Conservation (phyloP, 306 rosid genomes). For the Cucumis sativus region Cucumber_9930_V3 NC_026660.2:29721001-29721500, state of each 20-base stretch:
- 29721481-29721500: no score
- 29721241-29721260: no score
- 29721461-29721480: no score
- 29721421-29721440: not conserved
- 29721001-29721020: not conserved
- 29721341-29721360: not conserved
- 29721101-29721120: not conserved
- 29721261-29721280: not conserved
- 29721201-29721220: no score
- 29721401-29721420: not conserved
- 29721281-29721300: not conserved
- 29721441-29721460: not conserved
- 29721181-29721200: not conserved
- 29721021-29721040: not conserved
- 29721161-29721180: not conserved
- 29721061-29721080: not conserved
- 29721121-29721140: not conserved
- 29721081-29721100: not conserved
- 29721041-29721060: not conserved
- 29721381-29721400: constrained; percentile 8
- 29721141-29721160: not conserved
- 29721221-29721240: no score
- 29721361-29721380: not conserved
- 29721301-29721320: no score
- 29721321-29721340: no score